Evolutionary conservation across 345 rosid genomes (phyloP), one percentile per base, ranked within the genome.

Genomic region (Alliaria petiolata): DNA sequence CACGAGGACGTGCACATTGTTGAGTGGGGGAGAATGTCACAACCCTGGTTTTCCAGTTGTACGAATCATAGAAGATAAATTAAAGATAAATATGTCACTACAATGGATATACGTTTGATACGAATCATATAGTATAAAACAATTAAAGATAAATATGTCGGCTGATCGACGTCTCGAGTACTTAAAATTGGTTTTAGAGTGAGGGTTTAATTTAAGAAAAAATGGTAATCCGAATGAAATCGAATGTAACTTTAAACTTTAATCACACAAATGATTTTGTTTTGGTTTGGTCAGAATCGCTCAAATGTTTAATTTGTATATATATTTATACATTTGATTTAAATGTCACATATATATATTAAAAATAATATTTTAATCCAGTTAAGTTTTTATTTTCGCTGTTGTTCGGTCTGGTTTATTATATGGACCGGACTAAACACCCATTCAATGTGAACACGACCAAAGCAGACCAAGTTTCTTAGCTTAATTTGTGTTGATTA

Each of bases 361-460:
- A 22, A 22, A 22, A 22, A 22, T 22, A 22, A 22, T 22, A 22
- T 22, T 22, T 22, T 22, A 22, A 22, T 22, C 25, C 3, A 22
- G 25, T 22, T 1, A 22, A 22, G 25, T 22, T 22, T 22, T 22
- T 1, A 22, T 22, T 22, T 22, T 22, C 25, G 25, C 25, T 22
- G 25, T 22, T 22, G 1, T 22, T 22, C 25, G 25, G 25, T 22
- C 25, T 22, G 25, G 25, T 22, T 22, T 22, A 22, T 22, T 22
- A 22, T 22, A 1, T 22, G 25, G 25, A 22, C 3, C 25, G 25
- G n/a, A n/a, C 42, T 33, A 40, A 56, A 57, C 16, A 64, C 42
- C 40, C 3, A 8, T 40, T 19, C 46, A 45, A 60, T 75, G 74
- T 75, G 79, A 75, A 75, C 79, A 75, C 40, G 61, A 49, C 14